Evolutionary conservation across 192 early-diverging fungal species (phyloP).

Genomic region (Gamsiella multidivaricata): DNA sequence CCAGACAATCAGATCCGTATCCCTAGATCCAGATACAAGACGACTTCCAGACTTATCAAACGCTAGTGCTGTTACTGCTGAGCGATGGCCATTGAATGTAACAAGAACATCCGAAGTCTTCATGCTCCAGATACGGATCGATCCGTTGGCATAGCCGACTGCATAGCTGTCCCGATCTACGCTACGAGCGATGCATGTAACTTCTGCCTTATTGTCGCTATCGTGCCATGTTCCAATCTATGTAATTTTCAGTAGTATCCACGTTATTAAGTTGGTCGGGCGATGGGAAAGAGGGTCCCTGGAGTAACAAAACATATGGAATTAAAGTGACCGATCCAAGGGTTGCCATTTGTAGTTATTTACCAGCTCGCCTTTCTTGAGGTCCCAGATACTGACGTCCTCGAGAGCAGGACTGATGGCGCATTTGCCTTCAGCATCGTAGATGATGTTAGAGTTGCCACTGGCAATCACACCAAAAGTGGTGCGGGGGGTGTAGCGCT

Average conservation of each 20-base stretch:
- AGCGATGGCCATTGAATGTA: conserved; percentile 92
- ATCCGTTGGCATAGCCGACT: conserved; percentile 94
- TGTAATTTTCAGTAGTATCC: not conserved
- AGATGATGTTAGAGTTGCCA: conserved; percentile 73
- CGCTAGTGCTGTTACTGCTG: conserved; percentile 83
- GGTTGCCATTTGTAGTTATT: not conserved
- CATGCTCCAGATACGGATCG: conserved; percentile 90
- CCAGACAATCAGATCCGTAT: conserved; percentile 97
- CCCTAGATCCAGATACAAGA: conserved; percentile 90
- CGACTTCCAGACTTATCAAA: conserved; percentile 85
- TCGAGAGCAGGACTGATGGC: conserved; percentile 88
- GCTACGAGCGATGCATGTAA: conserved; percentile 82
- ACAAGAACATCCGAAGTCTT: conserved; percentile 64
- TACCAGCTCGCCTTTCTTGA: conserved; percentile 81
- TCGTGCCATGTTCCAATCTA: conserved; percentile 83
- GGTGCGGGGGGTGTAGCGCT: conserved; percentile 82
- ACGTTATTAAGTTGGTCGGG: not conserved
- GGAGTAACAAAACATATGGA: not conserved
- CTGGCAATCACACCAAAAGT: conserved; percentile 89
- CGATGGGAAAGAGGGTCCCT: not conserved
- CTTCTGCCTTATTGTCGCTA: conserved; percentile 82
- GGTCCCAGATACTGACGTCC: conserved; percentile 85
- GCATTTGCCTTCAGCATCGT: conserved; percentile 74
- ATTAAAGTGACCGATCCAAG: not conserved
- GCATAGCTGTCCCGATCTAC: conserved; percentile 80